phyloP scores from a whole-genome alignment of 208 protist species.

The Phytomonas sp. region DNA sequence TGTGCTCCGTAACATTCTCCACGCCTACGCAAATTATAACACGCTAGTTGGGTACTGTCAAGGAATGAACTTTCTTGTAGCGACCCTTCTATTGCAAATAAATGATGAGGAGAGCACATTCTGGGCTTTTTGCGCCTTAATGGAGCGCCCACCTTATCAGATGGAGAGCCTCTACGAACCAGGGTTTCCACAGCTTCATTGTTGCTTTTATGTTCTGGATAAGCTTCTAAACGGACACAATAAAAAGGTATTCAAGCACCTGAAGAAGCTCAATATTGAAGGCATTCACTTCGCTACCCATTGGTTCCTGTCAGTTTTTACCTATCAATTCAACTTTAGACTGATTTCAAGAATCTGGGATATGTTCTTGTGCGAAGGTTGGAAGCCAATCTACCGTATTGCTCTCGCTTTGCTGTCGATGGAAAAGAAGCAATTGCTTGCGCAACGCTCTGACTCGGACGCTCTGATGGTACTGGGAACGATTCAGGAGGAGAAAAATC shows the following conservation, averaged over 20 bases:
- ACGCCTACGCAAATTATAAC: constrained; percentile 74
- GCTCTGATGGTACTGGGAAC: constrained; percentile 48
- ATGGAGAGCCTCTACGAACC: constrained; percentile 55
- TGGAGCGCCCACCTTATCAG: constrained; percentile 58
- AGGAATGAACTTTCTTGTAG: constrained; percentile 88
- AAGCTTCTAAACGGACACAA: constrained; percentile 41
- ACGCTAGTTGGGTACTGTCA: constrained; percentile 79
- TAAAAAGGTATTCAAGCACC: constrained; percentile 26
- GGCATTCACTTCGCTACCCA: constrained; percentile 62
- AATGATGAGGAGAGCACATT: constrained; percentile 78
- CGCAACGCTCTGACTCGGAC: constrained; percentile 30
- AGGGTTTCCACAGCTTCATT: constrained; percentile 71
- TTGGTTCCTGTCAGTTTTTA: constrained; percentile 86
- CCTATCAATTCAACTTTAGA: constrained; percentile 74
- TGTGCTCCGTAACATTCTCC: constrained; percentile 63
- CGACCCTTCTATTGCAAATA: constrained; percentile 74
- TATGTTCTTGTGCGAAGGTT: constrained; percentile 90
- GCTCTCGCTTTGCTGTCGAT: constrained; percentile 70
- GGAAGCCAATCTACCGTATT: constrained; percentile 85
- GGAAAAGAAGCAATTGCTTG: constrained; percentile 35
- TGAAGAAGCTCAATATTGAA: constrained; percentile 32
- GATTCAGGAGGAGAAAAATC: constrained; percentile 58
- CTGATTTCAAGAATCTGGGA: constrained; percentile 85
- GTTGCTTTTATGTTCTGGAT: constrained; percentile 58
- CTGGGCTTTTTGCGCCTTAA: constrained; percentile 76